Conservation (phyloP, 345 rosid species). For the Eucalyptus curtisii region DNA sequence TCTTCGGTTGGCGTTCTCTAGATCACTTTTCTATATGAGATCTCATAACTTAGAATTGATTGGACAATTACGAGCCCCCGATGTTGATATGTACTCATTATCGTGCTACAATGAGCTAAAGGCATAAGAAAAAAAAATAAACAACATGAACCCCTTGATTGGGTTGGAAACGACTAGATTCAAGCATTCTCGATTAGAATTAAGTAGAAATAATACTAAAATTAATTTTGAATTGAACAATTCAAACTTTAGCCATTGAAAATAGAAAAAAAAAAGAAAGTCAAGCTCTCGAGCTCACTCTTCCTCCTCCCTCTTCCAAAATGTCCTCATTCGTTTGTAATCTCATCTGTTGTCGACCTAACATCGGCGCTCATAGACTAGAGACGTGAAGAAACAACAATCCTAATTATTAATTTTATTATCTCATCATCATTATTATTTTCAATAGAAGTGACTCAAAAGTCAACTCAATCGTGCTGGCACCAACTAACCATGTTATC, state of each 20-base stretch:
- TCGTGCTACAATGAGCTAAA: neutral
- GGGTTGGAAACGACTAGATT: neutral
- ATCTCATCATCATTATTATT: neutral
- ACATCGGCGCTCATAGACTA: neutral
- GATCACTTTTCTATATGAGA: neutral
- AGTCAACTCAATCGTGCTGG: conserved; percentile 40
- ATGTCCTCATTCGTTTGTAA: neutral
- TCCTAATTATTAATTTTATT: neutral
- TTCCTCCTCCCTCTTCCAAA: neutral
- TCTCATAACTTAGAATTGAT: neutral
- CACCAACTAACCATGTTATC: neutral
- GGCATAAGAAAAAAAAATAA: neutral
- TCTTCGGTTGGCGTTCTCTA: neutral
- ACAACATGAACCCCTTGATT: neutral
- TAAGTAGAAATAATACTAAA: neutral
- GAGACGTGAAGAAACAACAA: neutral
- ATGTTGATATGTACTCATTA: neutral
- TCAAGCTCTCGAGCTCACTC: neutral
- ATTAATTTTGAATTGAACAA: neutral
- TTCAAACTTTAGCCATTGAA: neutral
- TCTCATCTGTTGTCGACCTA: neutral
- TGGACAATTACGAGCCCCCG: neutral
- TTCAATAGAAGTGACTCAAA: neutral
- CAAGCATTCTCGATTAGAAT: neutral
- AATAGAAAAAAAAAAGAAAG: neutral